Evolutionary conservation across 208 protist genomes (phyloP).

Genomic region (Trypanosoma conorhini): DNA sequence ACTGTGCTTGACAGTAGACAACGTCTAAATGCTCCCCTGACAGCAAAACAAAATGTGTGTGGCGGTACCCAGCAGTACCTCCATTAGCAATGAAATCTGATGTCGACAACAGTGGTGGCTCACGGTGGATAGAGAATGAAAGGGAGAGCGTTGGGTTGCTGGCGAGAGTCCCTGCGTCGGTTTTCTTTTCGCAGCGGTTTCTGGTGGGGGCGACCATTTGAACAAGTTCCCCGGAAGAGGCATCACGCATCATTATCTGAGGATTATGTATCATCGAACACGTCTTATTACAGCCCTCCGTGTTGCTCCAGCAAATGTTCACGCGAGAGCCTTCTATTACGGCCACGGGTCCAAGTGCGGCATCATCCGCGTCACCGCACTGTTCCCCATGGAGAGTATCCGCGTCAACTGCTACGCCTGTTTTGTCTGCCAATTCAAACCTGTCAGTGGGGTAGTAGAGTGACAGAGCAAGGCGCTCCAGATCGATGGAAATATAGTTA

Average conservation of each 20-base stretch:
- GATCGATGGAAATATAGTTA: neutral
- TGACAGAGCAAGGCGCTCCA: constrained; percentile 7
- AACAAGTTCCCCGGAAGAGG: neutral
- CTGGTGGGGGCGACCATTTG: neutral
- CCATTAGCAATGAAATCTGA: constrained; percentile 40
- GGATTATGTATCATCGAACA: constrained; percentile 3
- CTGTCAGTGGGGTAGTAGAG: constrained; percentile 26
- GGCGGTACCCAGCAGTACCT: constrained; percentile 27
- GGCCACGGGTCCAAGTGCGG: constrained; percentile 1
- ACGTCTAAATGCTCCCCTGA: constrained; percentile 10
- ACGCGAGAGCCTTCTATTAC: constrained; percentile 10
- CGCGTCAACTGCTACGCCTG: neutral
- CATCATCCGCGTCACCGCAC: neutral
- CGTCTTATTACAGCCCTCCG: constrained; percentile 8
- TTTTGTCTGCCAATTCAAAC: constrained; percentile 15
- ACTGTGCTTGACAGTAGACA: constrained; percentile 32
- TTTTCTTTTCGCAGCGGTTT: neutral
- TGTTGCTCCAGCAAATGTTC: constrained; percentile 8
- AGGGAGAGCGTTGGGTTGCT: constrained; percentile 8
- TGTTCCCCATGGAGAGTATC: too few relatives aligned
- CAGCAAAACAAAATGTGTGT: constrained; percentile 27
- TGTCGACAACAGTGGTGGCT: constrained; percentile 29
- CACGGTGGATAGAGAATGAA: constrained; percentile 23
- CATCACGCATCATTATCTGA: neutral
- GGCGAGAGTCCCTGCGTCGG: neutral